Evolutionary conservation across 768 basidiomycete genomes (phyloP), one percentile per base, ranked within the genome.

Genomic region (Lentinus tigrinus): DNA sequence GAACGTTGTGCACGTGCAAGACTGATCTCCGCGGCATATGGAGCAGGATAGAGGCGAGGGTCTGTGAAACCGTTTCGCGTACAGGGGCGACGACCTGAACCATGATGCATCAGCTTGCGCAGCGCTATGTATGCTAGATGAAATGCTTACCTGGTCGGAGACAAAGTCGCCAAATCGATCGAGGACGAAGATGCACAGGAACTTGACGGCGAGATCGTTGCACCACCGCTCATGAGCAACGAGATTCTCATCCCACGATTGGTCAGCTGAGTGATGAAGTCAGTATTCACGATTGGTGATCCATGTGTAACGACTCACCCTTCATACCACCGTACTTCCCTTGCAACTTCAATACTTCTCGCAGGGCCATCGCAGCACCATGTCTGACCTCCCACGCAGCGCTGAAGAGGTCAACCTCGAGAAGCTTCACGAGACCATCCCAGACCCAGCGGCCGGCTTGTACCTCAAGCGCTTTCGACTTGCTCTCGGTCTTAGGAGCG

Each of bases 141-240:
- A 17, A 34, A 28, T 28, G 62, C 74, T 36, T 40, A 81, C 81
- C 76, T 95, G 95, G 69, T 99, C 97, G 0, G 94, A 91, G 36
- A 97, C 87, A 69, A 95, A 99, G 73, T 99, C 97, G 2, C 95
- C 94, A 66, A 99, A 99, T n/a, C 97, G 87, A 70, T 99, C 97
- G 24, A 98, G 78, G 31, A 96, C 90, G 61, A 98, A 90, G 9
- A 98, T 85, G 64, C 88, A 89, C 2, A 98, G 81, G 50, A 97
- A 83, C 63, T 89, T 89, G 10, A 91, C 85, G 2, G 93, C 89
- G 16, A 98, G 75, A 57, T 88, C 85, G 60, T 95, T 95, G 72
- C 91, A 93, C 94, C 94, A 96, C 65, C 81, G 81, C 71, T 92
- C 89, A 65, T 95, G 93, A 0, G 78, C 78, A 40, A 76, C 70